phyloP scores from a whole-genome alignment of 768 basidiomycete genomes.

The Rhizopogon sp. region DNA sequence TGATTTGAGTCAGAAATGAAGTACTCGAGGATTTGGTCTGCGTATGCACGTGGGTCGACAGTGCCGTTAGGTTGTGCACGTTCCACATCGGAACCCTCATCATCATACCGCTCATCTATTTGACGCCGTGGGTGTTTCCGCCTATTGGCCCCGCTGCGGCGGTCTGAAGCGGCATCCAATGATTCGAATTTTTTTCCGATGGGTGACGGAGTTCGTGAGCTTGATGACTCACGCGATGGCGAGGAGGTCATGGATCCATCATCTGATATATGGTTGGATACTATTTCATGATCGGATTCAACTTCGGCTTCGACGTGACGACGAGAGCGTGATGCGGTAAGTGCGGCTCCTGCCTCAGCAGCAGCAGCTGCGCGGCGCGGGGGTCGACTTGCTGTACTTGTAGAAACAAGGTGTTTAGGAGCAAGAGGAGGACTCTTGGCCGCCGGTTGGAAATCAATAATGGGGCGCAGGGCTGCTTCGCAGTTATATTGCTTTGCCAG shows the following conservation, averaged over 20 bases:
- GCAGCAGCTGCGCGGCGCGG: slow-evolving; percentile 20
- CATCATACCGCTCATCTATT: slow-evolving; percentile 40
- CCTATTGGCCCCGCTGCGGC: slow-evolving; percentile 30
- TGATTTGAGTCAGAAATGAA: slow-evolving; percentile 97
- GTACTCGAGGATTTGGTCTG: slow-evolving; percentile 95
- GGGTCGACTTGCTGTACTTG: slow-evolving; percentile 39
- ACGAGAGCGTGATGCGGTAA: slow-evolving; percentile 54
- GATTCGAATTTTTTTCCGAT: slow-evolving; percentile 46
- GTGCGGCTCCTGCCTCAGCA: slow-evolving; percentile 12
- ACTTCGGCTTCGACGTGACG: slow-evolving; percentile 46
- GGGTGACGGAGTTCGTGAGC: slow-evolving; percentile 92
- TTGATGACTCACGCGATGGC: slow-evolving; percentile 79
- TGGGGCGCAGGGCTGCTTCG: slow-evolving; percentile 79
- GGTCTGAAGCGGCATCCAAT: slow-evolving; percentile 14
- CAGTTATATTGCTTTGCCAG: slow-evolving; percentile 93
- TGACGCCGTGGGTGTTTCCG: slow-evolving; percentile 47
- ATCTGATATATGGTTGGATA: slow-evolving; percentile 73
- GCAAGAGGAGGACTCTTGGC: slow-evolving; percentile 91
- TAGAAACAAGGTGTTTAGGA: slow-evolving; percentile 88
- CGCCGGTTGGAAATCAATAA: slow-evolving; percentile 90
- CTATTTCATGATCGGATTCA: slow-evolving; percentile 56
- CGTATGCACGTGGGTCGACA: slow-evolving; percentile 68
- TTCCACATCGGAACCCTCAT: slow-evolving; percentile 39
- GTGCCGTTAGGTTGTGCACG: slow-evolving; percentile 36
- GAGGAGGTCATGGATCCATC: slow-evolving; percentile 90